Evolutionary conservation across 2,329 filamentous ascomycete species (phyloP), one percentile per base, ranked within the genome.

Genomic region (Cladophialophora immunda): DNA sequence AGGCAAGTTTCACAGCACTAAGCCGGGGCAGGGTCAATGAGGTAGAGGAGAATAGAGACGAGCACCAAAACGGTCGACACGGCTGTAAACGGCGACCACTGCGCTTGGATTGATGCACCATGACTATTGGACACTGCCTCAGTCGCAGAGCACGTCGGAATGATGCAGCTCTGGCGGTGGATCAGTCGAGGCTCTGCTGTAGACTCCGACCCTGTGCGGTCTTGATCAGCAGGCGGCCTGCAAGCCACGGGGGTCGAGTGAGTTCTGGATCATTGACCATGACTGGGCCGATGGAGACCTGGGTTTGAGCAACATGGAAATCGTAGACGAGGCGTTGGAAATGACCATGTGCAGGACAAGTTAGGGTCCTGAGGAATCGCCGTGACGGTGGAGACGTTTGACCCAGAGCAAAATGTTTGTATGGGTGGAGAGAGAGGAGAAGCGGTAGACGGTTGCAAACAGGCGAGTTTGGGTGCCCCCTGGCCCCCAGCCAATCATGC

Each of bases 121-220:
- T 59, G 63, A 60, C 65, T 60, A 71, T 71, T 69, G 69, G 69
- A 50, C 60, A 65, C 30, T 57, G 58, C 60, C 58, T 58, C 62
- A 45, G 62, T 52, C 29, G 58, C 19, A 62, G 50, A 52, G 55
- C 34, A 56, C 38, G 65, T 64, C 65, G 65, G 62, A 22, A 65
- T 65, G 38, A 25, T 66, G 65, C 68, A 70, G 63, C 60, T 38
- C 41, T 62, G 64, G 64, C 58, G 17, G 63, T 67, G 68, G 68
- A 70, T 66, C 65, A 58, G 45, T 70, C 68, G 67, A 71, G 69
- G 69, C 69, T 71, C 69, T 71, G 69, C 58, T 65, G 58, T 56
- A 63, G 54, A n/a, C 29, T 25, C 50, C 34, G 52, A 47, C 59
- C 34, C 22, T 56, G 19, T 30, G 50, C 38, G 17, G 50, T 66